A percentile compares a stretch with the other conserved stretches of the same genome.
These are phyloP conservation scores for Venturia carpophila DNA, from an alignment of 2,329 filamentous ascomycete species.

Conservation along the genomic window DNA sequence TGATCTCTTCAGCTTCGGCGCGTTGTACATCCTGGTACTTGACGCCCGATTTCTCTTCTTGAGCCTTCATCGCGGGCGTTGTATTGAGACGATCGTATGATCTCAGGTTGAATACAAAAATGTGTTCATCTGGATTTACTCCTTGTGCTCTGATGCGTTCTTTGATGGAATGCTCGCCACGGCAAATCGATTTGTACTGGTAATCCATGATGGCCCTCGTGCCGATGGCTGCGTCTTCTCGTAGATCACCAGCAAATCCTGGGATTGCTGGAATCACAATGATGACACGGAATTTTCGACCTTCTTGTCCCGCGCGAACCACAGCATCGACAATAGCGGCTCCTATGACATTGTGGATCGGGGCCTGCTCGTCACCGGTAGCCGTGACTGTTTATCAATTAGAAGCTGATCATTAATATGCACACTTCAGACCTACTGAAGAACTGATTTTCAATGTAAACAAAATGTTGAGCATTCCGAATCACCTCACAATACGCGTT, in stretches of 20 bases:
- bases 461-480: slow-evolving; percentile 76
- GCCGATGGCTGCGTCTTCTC: slow-evolving; percentile 72
- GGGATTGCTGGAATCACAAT: slow-evolving; percentile 85
- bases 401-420: background rate
- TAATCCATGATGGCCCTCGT: slow-evolving; percentile 95
- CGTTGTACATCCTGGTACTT: slow-evolving; percentile 80
- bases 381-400: slow-evolving; percentile 54
- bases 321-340: slow-evolving; percentile 85
- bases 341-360: slow-evolving; percentile 83
- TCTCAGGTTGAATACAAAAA: slow-evolving; percentile 90
- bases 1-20: slow-evolving; percentile 81
- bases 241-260: slow-evolving; percentile 85
- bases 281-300: slow-evolving; percentile 83
- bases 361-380: slow-evolving; percentile 77
- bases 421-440: slow-evolving; percentile 53
- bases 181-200: slow-evolving; percentile 91
- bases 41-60: slow-evolving; percentile 74
- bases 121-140: slow-evolving; percentile 66
- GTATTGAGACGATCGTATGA: slow-evolving; percentile 89
- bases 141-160: slow-evolving; percentile 66
- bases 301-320: slow-evolving; percentile 70
- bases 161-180: slow-evolving; percentile 86
- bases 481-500: slow-evolving; percentile 84
- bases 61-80: slow-evolving; percentile 62
- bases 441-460: slow-evolving; percentile 99